Base-by-base conservation (phyloP, 352 stramenopile species). In the Pythium aphanidermatum region DNA sequence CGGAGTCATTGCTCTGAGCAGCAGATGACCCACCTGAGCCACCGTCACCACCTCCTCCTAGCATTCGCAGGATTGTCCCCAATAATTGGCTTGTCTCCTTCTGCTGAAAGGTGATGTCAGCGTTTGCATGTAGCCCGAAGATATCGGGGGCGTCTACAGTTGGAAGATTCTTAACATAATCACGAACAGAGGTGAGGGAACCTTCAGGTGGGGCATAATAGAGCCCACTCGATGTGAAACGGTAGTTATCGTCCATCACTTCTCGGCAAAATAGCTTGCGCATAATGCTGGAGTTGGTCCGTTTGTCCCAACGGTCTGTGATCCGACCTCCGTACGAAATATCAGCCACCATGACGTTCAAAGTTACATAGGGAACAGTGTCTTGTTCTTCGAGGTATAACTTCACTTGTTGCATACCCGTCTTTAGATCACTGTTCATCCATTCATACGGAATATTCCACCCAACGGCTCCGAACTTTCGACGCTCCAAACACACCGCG, bases 401-500 rank as follows among this genome's bases (percentile, higher is more conserved):
- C 13, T 86, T 73, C 17, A 96, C 74, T 51, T 96, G 85, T 58
- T 90, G 93, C 80, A 96, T 95, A 14, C 82, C 90, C 21, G 91
- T 96, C 58, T 98, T 97, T 3, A 97, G 43, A 52, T 98, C 92
- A 38, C 76, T 95, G 44, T 98, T 98, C 87, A 98, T 98, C 90
- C 92, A 98, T 28, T 95, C 92, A 56, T 98, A 98, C 2, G 88
- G 88, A 42, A 97, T 97, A 46, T 97, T 98, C 92, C 92, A 98
- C 5, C 92, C 92, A 2, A 98, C 85, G 2, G 92, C 88, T 17
- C 92, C 92, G 49, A 97, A 98, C 42, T 97, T 98, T 10, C 91
- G 76, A 2, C 92, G 74, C 48, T 97, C 92, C 4, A 98, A 64
- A 46, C 95, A 97, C 25, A 97, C 74, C 8, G 87, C 92, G 47